Conservation (phyloP, 345 rosid genomes). For the Rhizophora mangle region DNA sequence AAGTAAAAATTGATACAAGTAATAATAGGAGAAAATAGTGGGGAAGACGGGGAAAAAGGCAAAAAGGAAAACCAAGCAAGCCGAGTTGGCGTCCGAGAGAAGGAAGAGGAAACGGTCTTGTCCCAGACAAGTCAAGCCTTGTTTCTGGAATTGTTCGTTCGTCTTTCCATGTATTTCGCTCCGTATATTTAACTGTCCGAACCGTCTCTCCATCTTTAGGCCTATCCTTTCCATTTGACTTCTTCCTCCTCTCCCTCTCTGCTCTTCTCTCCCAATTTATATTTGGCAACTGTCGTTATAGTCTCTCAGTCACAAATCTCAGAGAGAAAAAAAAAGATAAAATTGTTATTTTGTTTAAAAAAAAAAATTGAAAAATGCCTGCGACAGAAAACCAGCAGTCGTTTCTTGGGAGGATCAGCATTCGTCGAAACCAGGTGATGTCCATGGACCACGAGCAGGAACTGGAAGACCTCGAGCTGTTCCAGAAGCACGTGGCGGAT, state of each 20-base stretch:
- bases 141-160: background rate
- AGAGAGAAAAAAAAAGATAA: no score
- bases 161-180: constrained; percentile 9
- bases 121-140: constrained; percentile 4
- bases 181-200: constrained; percentile 8
- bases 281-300: background rate
- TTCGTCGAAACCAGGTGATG: constrained; percentile 75
- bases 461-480: constrained; percentile 70
- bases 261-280: background rate
- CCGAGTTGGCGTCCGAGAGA: constrained; percentile 11
- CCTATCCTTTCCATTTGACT: background rate
- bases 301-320: background rate
- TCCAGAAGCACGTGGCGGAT: constrained; percentile 76
- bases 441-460: constrained; percentile 89
- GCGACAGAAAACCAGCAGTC: constrained; percentile 68
- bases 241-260: background rate
- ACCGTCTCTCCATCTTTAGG: background rate
- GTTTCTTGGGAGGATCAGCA: constrained; percentile 84
- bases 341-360: background rate
- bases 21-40: background rate
- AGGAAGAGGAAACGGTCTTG: constrained; percentile 20
- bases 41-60: background rate
- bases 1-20: no score
- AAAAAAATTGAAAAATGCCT: constrained; percentile 34
- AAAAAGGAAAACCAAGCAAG: no score